Base-by-base conservation (phyloP, 139 green algal genomes). In the Chlorella sorokiniana region DNA sequence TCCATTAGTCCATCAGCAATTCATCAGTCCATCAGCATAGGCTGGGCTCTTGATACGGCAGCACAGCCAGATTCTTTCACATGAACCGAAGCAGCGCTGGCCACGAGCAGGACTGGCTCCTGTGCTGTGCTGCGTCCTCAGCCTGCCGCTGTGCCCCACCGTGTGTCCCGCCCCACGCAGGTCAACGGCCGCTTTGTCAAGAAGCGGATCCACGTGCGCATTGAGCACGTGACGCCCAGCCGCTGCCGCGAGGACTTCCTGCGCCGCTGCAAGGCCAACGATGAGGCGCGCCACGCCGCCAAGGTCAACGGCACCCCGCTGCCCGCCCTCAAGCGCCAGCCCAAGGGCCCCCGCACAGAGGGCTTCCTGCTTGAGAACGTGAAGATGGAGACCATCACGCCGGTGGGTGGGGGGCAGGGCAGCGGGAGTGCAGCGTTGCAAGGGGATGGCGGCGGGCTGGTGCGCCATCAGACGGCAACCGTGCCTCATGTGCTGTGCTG, bases 181-280 rank as follows among this genome's bases (percentile, higher is more conserved):
- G 91, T 98, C 20, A 92, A 93, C 83, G 88, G 87, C 74, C 88
- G 95, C 35, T 94, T 96, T 89, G 95, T 99, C 80, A 91, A 88
- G 70, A 99, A 99, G 94, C 90, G 97, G 68, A 93, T 99, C 75
- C 97, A 99, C 85, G 96, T 99, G 76, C 94, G 97, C 85, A 89
- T 99, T 38, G 97, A 99, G 93, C 97, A 99, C 86, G 89, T 98
- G 44, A 52, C 88, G 64, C 96, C 94, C 54, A 97, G 91, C 38
- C 90, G 96, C 65, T 99, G 97, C 94, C 92, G 91, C 44, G 96
- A 99, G 89, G 97, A 98, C 68, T 99, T 99, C 90, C 84, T 99
- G 35, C 86, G 82, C 27, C 87, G 97, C 40, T 82, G 88, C 59
- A 90, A 91, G 76, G 78, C 81, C 33, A 99, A 99, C 85, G 97